These are phyloP conservation scores for Aspergillus ostianus DNA, from an alignment of 495 filamentous ascomycete genomes.

Conservation along the genomic window DNA sequence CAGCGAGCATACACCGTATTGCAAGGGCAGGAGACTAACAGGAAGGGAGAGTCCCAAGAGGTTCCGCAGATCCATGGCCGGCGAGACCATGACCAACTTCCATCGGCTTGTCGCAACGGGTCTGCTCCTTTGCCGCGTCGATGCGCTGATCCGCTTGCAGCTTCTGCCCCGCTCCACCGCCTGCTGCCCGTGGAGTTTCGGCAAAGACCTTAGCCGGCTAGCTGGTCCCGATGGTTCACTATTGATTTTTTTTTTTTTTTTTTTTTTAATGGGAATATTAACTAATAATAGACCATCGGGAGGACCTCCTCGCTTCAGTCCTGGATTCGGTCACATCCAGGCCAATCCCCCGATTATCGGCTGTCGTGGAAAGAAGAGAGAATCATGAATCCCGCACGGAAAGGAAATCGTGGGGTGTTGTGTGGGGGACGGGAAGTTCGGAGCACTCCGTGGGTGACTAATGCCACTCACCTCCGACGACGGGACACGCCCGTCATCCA, in stretches of 20 bases:
- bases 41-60: too few species aligned
- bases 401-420: too few species aligned
- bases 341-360: neutral
- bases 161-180: slow-evolving; percentile 12
- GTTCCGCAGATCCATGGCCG: too few species aligned
- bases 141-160: neutral
- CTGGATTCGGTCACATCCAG: too few species aligned
- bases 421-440: neutral
- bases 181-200: slow-evolving; percentile 1
- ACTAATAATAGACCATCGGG: too few species aligned
- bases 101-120: neutral
- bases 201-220: slow-evolving; percentile 16
- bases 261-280: too few species aligned
- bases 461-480: neutral
- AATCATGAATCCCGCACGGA: too few species aligned
- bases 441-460: neutral
- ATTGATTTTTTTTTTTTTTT: too few species aligned
- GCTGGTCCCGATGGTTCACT: neutral
- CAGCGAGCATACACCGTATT: slow-evolving; percentile 8
- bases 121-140: neutral
- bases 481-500: slow-evolving; percentile 6
- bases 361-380: slow-evolving; percentile 5
- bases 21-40: neutral
- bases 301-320: too few species aligned
- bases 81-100: neutral